Evolutionary conservation across 371 early-diverging fungal genomes (phyloP).

Genomic region (Rhizopus delemar): DNA sequence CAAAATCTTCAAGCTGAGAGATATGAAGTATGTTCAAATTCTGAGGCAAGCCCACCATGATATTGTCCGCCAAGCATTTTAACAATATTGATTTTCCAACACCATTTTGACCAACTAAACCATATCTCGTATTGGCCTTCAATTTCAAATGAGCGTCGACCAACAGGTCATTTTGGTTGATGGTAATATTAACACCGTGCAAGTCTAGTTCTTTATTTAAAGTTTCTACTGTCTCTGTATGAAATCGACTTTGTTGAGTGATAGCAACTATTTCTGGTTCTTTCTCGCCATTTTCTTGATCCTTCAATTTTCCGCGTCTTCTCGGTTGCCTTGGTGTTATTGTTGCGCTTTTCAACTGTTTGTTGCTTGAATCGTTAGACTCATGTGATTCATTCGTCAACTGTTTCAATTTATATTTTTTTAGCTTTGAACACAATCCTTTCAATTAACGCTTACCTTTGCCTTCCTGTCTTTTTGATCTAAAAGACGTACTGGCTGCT

Average conservation of each 20-base stretch:
- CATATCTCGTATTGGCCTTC: constrained; percentile 67
- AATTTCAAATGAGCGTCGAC: constrained; percentile 67
- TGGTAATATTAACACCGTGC: constrained; percentile 70
- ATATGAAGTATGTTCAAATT: constrained; percentile 80
- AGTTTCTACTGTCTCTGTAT: constrained; percentile 78
- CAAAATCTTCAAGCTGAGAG: constrained; percentile 66
- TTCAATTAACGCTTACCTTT: background rate
- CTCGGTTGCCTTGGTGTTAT: constrained; percentile 6
- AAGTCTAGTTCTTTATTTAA: constrained; percentile 63
- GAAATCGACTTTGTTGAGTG: constrained; percentile 86
- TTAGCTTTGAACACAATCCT: background rate
- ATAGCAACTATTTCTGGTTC: constrained; percentile 68
- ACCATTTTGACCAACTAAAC: constrained; percentile 87
- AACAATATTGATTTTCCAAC: constrained; percentile 90
- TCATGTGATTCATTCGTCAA: background rate
- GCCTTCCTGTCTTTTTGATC: background rate
- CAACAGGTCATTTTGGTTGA: constrained; percentile 63
- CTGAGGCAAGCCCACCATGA: constrained; percentile 78
- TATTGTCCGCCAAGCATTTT: constrained; percentile 66
- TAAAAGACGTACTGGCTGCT: background rate
- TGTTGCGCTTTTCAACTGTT: constrained; percentile 16
- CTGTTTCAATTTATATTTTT: constrained; percentile 3
- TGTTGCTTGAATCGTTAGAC: constrained; percentile 7
- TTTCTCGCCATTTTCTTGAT: constrained; percentile 5
- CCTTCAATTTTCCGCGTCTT: constrained; percentile 9